Percentiles rank a stretch among this genome's conserved stretches.
Conservation (phyloP, 2,329 filamentous ascomycete genomes). For the Talaromyces albobiverticillius region DNA sequence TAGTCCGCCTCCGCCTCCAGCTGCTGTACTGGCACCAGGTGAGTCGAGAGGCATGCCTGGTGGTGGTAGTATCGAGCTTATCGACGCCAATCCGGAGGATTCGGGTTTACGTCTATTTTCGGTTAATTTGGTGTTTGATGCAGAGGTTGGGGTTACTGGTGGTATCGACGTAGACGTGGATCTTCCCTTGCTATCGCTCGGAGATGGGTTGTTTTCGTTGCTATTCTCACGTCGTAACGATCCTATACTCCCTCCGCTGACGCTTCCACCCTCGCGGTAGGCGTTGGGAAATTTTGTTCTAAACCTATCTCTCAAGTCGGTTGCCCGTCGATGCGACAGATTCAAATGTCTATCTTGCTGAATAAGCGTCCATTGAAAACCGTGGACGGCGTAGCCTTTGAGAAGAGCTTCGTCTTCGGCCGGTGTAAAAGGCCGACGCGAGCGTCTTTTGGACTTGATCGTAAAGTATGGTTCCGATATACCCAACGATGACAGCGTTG, state of each 20-base stretch:
- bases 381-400: conserved; percentile 57
- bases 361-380: conserved; percentile 60
- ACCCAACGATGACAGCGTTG: conserved; percentile 40
- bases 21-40: neutral
- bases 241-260: conserved; percentile 30
- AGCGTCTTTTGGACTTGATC: conserved; percentile 50
- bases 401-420: conserved; percentile 59
- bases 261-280: conserved; percentile 48
- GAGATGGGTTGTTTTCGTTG: neutral
- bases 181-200: neutral
- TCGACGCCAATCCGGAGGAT: conserved; percentile 5
- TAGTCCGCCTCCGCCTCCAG: neutral
- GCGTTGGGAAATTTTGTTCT: conserved; percentile 58
- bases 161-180: conserved; percentile 1
- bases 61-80: conserved; percentile 20
- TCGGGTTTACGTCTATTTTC: conserved; percentile 5
- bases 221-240: conserved; percentile 11
- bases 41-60: conserved; percentile 21
- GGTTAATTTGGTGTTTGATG: conserved; percentile 8
- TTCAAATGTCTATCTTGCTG: conserved; percentile 53
- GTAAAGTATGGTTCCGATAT: conserved; percentile 48
- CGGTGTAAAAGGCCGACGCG: conserved; percentile 54
- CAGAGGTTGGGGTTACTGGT: conserved; percentile 20
- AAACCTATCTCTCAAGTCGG: conserved; percentile 62
- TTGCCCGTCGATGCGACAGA: conserved; percentile 52